Base-by-base conservation (phyloP, 176 grass and related monocot species). In the Carex scoparia region DNA sequence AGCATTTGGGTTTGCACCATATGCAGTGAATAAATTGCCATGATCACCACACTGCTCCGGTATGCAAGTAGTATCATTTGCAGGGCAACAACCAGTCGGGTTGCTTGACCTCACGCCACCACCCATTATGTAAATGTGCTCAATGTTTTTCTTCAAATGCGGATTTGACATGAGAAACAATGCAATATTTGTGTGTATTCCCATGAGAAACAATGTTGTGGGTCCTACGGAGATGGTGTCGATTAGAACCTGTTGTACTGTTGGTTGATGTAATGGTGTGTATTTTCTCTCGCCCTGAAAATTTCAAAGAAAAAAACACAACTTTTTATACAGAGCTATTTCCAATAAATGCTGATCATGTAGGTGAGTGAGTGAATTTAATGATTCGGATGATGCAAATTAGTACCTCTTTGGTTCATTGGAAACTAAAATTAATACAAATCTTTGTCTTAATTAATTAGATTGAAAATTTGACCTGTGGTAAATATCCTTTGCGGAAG, bases 81-180 rank as follows among this genome's bases (percentile, higher is more conserved):
- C 35, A 2, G 83, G 85, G 72, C 95, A 94, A 57, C 95, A 98
- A 37, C 92, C 92, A 68, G 92, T 94, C 1, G 92, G 95, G 28
- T 98, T 94, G 75, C 89, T 87, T 0, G 89, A 91, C 78, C 88
- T 91, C 58, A 98, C 89, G 3, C 92, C 89, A 18, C 95, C 95
- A 27, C 95, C 95, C 95, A 98, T 98, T 64, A 94, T 85, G 80
- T 93, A 98, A 87, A 98, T 98, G 77, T 91, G 95, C 67, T 98
- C 88, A 30, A 98, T 90, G 35, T 94, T 94, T 69, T 16, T 84
- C 86, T 91, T 98, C 32, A 98, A 55, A 23, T 90, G 84, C 14
- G 89, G 91, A 58, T 93, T 76, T 75, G 89, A 84, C 94, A 97
- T 91, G 80, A 97, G 87, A 83, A 94, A 91, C 15, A 98, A 60